Base-by-base conservation (phyloP, 108 stramenopile genomes). In the Nitzschia putrida region DNA sequence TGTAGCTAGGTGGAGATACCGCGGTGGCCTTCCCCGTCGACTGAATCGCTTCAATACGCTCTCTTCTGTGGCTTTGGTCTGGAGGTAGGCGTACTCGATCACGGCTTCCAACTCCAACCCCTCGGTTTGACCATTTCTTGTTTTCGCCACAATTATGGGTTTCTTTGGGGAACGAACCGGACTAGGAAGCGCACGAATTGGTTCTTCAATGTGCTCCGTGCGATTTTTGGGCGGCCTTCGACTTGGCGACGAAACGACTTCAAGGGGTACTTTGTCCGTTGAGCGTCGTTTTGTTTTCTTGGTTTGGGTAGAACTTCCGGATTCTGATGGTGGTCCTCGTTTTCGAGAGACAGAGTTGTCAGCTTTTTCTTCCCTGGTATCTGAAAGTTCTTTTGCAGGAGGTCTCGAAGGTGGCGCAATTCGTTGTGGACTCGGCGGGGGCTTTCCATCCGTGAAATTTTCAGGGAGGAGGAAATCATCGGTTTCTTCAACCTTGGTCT, bases 391-490 rank as follows among this genome's bases (percentile, higher is more conserved):
- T 34, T 34, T 34, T 1, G 29, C 29, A 34, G 29, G 29, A 1
- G 29, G 29, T 34, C 29, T 34, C 29, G 29, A 34, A 34, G 29
- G 29, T 34, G 29, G 1, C 29, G 29, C 29, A 34, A 34, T 34
- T 34, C 29, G 29, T 34, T 34, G 29, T 4, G 29, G 29, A 34
- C 29, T 34, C 4, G 29, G 29, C 4, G 29, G 44, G 8, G 43
- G 43, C 44, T 16, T 23, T 1, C 61, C 61, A 47, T 63, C 61
- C 14, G 61, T 21, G n/a, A 68, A 24, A 2, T 56, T 51, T 55
- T 50, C 83, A 59, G 63, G 63, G 10, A 42, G 25, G 12, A 77
- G 53, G 60, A 89, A 93, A 66, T 93, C 92, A 57, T 93, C 92
- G n/a, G 85, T 73, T 65, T 93, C 91, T 13, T 77, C 74, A 9